These are phyloP conservation scores for Hygrophila difformis DNA, from an alignment of 257 asterid genomes.

Conservation along the genomic window DNA sequence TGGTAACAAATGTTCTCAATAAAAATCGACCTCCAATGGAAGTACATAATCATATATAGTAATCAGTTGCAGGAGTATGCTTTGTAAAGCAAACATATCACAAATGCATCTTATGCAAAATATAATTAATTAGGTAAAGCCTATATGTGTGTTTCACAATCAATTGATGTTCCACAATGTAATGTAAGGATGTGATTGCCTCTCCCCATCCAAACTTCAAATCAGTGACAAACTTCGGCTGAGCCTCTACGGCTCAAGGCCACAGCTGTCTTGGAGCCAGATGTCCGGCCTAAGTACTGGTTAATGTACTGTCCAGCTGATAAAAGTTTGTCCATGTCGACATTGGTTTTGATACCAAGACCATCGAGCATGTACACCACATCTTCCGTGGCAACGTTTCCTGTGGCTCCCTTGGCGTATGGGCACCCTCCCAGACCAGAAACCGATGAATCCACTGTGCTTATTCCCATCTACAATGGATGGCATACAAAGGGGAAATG, in stretches of 20 bases:
- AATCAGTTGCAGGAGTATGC: too few relatives aligned
- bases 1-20: too few relatives aligned
- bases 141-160: too few relatives aligned
- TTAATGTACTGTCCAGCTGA: conserved; percentile 68
- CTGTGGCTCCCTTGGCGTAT: conserved; percentile 88
- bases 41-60: too few relatives aligned
- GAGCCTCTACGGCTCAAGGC: conserved; percentile 35
- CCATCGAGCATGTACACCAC: conserved; percentile 87
- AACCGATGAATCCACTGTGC: conserved; percentile 82
- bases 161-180: too few relatives aligned
- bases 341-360: conserved; percentile 56
- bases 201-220: too few relatives aligned
- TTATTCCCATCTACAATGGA: conserved; percentile 76
- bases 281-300: conserved; percentile 48
- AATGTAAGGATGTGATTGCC: too few relatives aligned
- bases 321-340: conserved; percentile 63
- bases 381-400: conserved; percentile 91
- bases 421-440: conserved; percentile 94
- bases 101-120: too few relatives aligned
- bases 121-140: too few relatives aligned
- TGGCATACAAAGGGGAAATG: background rate
- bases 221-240: too few relatives aligned
- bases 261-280: conserved; percentile 75
- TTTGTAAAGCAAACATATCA: too few relatives aligned
- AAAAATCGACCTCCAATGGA: too few relatives aligned